These are phyloP conservation scores for Byssochlamys sp. DNA, from an alignment of 2,329 filamentous ascomycete genomes.

Conservation along the genomic window DNA sequence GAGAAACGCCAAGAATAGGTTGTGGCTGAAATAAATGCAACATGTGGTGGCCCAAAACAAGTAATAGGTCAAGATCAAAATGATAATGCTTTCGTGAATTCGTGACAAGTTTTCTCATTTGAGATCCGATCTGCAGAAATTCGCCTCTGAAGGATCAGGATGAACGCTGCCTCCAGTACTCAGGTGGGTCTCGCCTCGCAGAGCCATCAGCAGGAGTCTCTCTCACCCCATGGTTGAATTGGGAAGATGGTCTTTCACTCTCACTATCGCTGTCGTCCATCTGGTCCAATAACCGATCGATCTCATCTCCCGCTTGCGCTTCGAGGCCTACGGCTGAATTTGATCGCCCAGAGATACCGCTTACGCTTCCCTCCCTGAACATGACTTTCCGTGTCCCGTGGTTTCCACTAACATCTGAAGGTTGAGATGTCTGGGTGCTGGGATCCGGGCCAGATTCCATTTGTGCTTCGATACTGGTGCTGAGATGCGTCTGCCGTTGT, in stretches of 20 bases:
- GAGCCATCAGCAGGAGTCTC: background rate
- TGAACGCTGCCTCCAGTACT: background rate
- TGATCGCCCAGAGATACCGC: slow-evolving; percentile 1
- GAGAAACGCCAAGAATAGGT: background rate
- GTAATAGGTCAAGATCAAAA: background rate
- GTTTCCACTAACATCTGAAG: slow-evolving; percentile 3
- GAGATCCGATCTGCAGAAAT: background rate
- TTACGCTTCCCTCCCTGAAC: background rate
- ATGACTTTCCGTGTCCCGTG: background rate
- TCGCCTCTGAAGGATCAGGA: background rate
- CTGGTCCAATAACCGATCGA: slow-evolving; percentile 32
- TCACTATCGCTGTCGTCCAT: slow-evolving; percentile 31
- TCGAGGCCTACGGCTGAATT: slow-evolving; percentile 15
- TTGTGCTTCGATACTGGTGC: slow-evolving; percentile 18
- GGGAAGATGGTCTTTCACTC: slow-evolving; percentile 15
- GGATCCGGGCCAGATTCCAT: slow-evolving; percentile 9
- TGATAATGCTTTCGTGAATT: background rate
- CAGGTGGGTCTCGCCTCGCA: background rate
- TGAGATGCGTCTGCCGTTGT: slow-evolving; percentile 11
- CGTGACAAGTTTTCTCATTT: background rate
- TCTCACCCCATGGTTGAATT: background rate
- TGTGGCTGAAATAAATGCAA: background rate
- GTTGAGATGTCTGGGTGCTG: slow-evolving; percentile 7
- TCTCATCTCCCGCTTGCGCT: slow-evolving; percentile 29
- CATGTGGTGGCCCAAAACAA: background rate